Percentiles rank a stretch among this genome's conserved stretches.
phyloP scores from a whole-genome alignment of 139 green algal species.

The Picochlorum sp. region DNA sequence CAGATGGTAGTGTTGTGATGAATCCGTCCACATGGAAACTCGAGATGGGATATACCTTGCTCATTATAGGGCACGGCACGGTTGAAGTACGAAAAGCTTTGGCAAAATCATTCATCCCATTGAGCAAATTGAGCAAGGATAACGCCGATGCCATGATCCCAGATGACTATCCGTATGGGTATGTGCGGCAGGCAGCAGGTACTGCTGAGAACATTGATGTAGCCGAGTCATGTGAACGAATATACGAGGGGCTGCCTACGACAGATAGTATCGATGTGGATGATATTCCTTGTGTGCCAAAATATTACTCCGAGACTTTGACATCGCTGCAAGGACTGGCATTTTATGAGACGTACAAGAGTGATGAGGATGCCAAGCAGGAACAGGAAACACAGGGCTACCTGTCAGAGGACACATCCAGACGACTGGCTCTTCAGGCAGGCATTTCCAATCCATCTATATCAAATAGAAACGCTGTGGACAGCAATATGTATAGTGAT shows the following conservation, averaged over 20 bases:
- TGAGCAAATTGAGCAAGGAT: slow-evolving; percentile 10
- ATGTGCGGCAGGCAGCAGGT: not conserved
- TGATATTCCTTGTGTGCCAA: slow-evolving; percentile 28
- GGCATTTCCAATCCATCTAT: not conserved
- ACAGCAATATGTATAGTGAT: no score
- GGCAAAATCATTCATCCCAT: not conserved
- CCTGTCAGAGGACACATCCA: slow-evolving; percentile 14
- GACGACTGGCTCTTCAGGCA: not conserved
- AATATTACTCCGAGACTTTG: slow-evolving; percentile 15
- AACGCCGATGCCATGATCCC: not conserved
- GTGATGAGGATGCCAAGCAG: slow-evolving; percentile 5
- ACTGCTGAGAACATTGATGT: not conserved
- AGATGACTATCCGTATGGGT: not conserved
- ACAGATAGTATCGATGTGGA: slow-evolving; percentile 28
- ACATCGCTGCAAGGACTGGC: slow-evolving; percentile 5
- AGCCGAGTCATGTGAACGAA: slow-evolving; percentile 10
- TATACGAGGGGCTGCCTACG: slow-evolving; percentile 19
- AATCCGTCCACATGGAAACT: slow-evolving; percentile 17
- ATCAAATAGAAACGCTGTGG: not conserved
- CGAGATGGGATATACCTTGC: not conserved
- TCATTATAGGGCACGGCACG: slow-evolving; percentile 19
- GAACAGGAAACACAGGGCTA: slow-evolving; percentile 17
- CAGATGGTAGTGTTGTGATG: slow-evolving; percentile 8
- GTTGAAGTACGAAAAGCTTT: not conserved
- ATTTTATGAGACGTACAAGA: slow-evolving; percentile 15